Base-by-base conservation (phyloP, 768 basidiomycete genomes). In the Pleurotus cornucopiae region DNA sequence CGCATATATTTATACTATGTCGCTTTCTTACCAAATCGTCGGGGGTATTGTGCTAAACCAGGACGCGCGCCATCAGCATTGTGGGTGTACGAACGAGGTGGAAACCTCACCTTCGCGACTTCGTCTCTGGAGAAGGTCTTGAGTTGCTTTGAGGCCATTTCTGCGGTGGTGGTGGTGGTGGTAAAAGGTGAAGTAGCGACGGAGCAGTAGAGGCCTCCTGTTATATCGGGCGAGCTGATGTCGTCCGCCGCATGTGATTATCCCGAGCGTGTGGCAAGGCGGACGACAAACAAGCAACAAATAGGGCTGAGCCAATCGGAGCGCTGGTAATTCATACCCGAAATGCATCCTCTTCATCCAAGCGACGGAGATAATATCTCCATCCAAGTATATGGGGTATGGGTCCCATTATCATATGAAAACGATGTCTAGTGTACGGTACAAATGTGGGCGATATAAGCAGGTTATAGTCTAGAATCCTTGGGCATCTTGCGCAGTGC, bases 41-140 rank as follows among this genome's bases (percentile, higher is more conserved):
- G 40, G 79, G 71, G 62, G 77, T 86, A 71, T 91, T 88, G 71
- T 94, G 90, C 87, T 91, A 62, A 60, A 59, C 34, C 52, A 60
- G 12, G 49, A 60, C 41, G 57, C 16, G 58, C 30, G 30, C 30
- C 30, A 9, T 34, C 30, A 34, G 30, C 30, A 7, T 34, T 3
- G 30, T 34, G 30, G 9, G 30, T 9, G 11, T 34, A 11, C 30
- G 7, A 34, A 34, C 30, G 30, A 9, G 7, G 7, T 34, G 49
- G 11, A 43, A 38, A 37, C 43, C 60, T 26, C 40, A 78, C 77
- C 73, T 76, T 73, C 26, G 73, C 72, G 46, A 80, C 76, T 52
- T 75, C 72, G 12, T 73, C 72, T 59, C 71, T 70, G 18, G 76
- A 71, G 46, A 73, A 73, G 7, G 63, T 55, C 59, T 70, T 76